phyloP scores from a whole-genome alignment of 306 rosid genomes.

The Gastrolobium villosum region DNA sequence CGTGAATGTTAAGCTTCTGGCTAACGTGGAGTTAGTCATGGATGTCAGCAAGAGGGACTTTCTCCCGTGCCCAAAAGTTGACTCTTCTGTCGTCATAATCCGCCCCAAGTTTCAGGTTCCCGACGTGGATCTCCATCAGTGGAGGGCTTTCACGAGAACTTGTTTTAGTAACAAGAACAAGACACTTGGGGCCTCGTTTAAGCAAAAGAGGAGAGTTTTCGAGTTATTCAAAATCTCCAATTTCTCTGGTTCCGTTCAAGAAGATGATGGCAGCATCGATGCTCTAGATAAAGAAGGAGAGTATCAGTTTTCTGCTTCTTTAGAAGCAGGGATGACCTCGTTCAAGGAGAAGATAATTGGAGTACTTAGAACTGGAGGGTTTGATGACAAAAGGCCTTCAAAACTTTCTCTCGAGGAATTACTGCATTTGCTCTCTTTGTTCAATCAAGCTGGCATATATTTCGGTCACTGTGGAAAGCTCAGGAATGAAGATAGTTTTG shows the following conservation, averaged over 20 bases:
- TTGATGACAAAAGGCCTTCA: slow-evolving; percentile 77
- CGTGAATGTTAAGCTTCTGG: slow-evolving; percentile 79
- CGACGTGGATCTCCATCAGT: slow-evolving; percentile 68
- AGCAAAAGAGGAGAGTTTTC: slow-evolving; percentile 68
- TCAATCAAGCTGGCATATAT: slow-evolving; percentile 77
- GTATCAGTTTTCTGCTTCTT: neutral
- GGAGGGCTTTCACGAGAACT: slow-evolving; percentile 78
- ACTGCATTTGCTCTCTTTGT: slow-evolving; percentile 69
- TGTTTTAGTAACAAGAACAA: slow-evolving; percentile 76
- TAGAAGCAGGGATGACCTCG: slow-evolving; percentile 27
- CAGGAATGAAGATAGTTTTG: slow-evolving; percentile 42
- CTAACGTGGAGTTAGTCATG: slow-evolving; percentile 79
- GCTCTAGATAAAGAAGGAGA: slow-evolving; percentile 38
- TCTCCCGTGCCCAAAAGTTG: slow-evolving; percentile 85
- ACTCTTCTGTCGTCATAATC: slow-evolving; percentile 84
- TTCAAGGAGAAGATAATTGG: slow-evolving; percentile 61
- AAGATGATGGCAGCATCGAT: neutral
- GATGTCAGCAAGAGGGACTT: slow-evolving; percentile 93
- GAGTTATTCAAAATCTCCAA: slow-evolving; percentile 58
- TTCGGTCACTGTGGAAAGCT: slow-evolving; percentile 56
- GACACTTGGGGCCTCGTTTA: slow-evolving; percentile 86
- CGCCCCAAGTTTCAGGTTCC: slow-evolving; percentile 72
- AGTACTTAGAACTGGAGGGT: slow-evolving; percentile 67
- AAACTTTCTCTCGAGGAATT: slow-evolving; percentile 71
- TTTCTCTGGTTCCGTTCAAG: neutral